phyloP scores from a whole-genome alignment of 805 yeast genomes.

The Myxozyma monticola region DNA sequence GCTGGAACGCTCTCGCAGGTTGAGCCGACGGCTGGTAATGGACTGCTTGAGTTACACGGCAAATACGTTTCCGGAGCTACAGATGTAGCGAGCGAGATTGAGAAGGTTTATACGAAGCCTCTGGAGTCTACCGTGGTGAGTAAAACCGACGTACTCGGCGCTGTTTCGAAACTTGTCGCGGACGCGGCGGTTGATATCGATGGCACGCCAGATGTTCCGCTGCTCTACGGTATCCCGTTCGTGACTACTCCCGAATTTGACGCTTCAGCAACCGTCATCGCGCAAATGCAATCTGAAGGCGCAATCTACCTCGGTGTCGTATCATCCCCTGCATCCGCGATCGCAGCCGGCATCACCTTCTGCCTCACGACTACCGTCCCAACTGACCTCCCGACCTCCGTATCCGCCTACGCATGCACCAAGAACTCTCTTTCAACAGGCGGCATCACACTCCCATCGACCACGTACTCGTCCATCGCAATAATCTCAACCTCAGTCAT shows the following conservation, averaged over 20 bases:
- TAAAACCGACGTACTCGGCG: background rate
- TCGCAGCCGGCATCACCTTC: constrained; percentile 11
- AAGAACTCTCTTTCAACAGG: constrained; percentile 23
- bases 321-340: constrained; percentile 8
- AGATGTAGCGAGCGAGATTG: background rate
- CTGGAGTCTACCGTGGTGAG: background rate
- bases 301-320: constrained; percentile 20
- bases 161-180: constrained; percentile 12
- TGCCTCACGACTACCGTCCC: constrained; percentile 13
- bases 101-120: background rate
- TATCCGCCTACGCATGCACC: constrained; percentile 17
- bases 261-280: constrained; percentile 15
- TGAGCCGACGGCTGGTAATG: constrained; percentile 5
- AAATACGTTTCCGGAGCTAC: constrained; percentile 4
- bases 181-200: constrained; percentile 17
- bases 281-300: constrained; percentile 21
- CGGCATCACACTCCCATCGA: constrained; percentile 25
- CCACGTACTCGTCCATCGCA: constrained; percentile 26
- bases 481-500: constrained; percentile 22
- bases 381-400: constrained; percentile 12
- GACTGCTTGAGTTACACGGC: constrained; percentile 3
- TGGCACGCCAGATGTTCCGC: constrained; percentile 19
- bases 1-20: constrained; percentile 9
- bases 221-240: constrained; percentile 28
- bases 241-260: constrained; percentile 21